phyloP scores from a whole-genome alignment of 805 yeast genomes.

The Saccharomycopsis microspora region DNA sequence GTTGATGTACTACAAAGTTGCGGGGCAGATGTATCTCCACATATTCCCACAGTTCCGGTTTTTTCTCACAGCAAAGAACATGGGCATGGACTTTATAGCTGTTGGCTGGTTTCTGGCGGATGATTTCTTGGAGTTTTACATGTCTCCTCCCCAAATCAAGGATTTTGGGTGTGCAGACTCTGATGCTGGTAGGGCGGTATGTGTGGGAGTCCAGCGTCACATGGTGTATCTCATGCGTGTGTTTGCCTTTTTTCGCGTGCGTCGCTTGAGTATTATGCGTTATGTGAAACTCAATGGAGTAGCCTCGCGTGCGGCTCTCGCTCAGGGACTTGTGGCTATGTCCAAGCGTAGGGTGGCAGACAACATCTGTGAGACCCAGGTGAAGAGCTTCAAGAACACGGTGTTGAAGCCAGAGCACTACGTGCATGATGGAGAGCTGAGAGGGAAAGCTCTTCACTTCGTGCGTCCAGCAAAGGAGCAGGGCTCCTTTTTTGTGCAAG shows the following conservation, averaged over 20 bases:
- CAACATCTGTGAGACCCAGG: conserved; percentile 2
- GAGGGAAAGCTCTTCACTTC: background rate
- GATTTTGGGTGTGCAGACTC: background rate
- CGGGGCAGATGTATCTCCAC: background rate
- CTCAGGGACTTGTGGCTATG: background rate
- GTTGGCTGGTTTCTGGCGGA: background rate
- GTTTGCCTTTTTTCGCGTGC: conserved; percentile 6
- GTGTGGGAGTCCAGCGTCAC: background rate
- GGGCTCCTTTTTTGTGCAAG: background rate
- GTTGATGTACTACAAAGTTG: conserved; percentile 4
- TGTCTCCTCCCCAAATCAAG: background rate
- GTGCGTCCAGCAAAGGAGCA: background rate
- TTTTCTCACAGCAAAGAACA: conserved; percentile 1
- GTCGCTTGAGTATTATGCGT: conserved; percentile 1
- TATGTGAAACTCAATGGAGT: conserved; percentile 2
- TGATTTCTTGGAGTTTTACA: conserved; percentile 5
- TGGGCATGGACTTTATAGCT: background rate
- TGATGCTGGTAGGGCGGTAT: background rate
- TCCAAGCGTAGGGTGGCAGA: background rate
- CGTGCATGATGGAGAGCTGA: background rate
- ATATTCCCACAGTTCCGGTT: conserved; percentile 1
- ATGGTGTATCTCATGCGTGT: conserved; percentile 3
- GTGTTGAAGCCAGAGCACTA: conserved; percentile 8
- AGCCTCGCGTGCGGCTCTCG: background rate
- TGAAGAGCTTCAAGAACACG: conserved; percentile 8